phyloP scores from a whole-genome alignment of 73 alveolate genomes.

The Urostyla sp. region DNA sequence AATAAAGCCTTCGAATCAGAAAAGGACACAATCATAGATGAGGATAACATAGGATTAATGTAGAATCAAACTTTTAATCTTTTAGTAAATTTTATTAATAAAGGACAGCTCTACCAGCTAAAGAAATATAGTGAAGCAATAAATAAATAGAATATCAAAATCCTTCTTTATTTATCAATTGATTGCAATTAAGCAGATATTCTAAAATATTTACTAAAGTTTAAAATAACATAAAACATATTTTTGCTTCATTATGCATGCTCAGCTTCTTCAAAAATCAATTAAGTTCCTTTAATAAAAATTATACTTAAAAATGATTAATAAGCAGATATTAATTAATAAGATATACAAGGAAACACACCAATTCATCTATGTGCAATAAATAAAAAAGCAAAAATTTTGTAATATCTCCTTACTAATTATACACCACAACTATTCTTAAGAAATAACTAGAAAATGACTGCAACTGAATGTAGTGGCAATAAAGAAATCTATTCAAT shows the following conservation, averaged over 20 bases:
- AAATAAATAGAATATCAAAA: background rate
- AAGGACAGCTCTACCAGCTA: constrained; percentile 1
- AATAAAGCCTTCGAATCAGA: background rate
- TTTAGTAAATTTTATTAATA: background rate
- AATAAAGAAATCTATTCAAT: background rate
- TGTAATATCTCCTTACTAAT: background rate
- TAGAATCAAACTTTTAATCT: too few species aligned
- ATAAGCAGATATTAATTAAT: constrained; percentile 35
- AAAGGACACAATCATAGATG: too few species aligned
- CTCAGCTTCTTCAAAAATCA: background rate
- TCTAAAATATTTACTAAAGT: constrained; percentile 14
- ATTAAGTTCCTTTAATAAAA: background rate
- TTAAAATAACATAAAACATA: background rate
- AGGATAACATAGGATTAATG: too few species aligned
- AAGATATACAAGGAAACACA: constrained; percentile 40
- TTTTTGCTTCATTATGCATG: constrained; percentile 29
- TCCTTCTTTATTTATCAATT: constrained; percentile 17
- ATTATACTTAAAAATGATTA: constrained; percentile 21
- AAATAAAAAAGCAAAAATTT: background rate
- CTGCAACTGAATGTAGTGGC: background rate
- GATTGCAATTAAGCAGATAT: constrained; percentile 2
- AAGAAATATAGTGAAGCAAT: background rate
- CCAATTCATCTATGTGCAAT: constrained; percentile 37
- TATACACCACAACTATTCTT: constrained; percentile 24
- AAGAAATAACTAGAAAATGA: background rate